Evolutionary conservation across 495 filamentous ascomycete species (phyloP).

Genomic region (Hapsidospora chrysogenum): DNA sequence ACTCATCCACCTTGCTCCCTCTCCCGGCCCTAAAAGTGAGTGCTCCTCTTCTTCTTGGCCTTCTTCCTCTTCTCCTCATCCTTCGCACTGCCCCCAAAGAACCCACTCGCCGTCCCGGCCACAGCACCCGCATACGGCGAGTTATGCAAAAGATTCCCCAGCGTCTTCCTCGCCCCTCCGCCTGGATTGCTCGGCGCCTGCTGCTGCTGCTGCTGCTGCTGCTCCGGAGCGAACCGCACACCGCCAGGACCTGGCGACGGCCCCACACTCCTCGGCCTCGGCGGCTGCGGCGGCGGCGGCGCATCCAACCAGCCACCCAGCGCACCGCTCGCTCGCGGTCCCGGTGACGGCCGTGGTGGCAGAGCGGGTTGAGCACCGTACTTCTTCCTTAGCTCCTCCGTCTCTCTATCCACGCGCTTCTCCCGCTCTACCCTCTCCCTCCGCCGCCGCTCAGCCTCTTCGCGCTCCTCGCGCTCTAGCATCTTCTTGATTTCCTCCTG

Average conservation of each 20-base stretch:
- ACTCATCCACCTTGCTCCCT: no score
- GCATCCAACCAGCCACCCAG: not conserved
- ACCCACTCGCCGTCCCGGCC: conserved; percentile 8
- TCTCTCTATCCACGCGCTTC: conserved; percentile 64
- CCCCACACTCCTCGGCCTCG: conserved; percentile 24
- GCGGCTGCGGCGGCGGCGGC: conserved; percentile 19
- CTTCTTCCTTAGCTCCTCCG: conserved; percentile 55
- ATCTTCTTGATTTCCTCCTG: conserved; percentile 56
- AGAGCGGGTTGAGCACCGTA: conserved; percentile 39
- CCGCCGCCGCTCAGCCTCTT: conserved; percentile 49
- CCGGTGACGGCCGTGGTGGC: not conserved
- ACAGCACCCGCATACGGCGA: conserved; percentile 2
- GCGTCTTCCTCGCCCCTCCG: no score
- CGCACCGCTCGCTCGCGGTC: not conserved
- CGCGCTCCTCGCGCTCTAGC: conserved; percentile 64
- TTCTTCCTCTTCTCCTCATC: conserved; percentile 17
- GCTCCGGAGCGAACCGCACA: conserved; percentile 7
- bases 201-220: no score
- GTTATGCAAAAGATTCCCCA: conserved; percentile 4
- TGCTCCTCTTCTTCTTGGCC: conserved; percentile 28
- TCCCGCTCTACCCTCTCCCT: conserved; percentile 26
- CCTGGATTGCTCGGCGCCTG: not conserved
- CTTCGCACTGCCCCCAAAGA: conserved; percentile 10
- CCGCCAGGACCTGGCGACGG: conserved; percentile 8
- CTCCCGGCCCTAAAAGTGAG: conserved; percentile 20